phyloP scores from a whole-genome alignment of 2,329 filamentous ascomycete species.

The Passalora sequoiae region DNA sequence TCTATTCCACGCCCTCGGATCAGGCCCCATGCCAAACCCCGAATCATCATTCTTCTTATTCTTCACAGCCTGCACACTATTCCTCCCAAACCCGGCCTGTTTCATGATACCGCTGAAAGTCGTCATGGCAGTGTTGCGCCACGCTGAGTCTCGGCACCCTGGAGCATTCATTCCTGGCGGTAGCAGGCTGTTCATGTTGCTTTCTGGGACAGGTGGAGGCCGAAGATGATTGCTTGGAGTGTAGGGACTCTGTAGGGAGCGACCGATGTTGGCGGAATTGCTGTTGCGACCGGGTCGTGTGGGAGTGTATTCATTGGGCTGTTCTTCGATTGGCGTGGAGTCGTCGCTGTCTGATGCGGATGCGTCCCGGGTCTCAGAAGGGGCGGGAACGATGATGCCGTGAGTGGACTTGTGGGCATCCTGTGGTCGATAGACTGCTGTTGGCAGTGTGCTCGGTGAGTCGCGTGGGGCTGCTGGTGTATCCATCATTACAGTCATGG shows the following conservation, averaged over 20 bases:
- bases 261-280: constrained; percentile 16
- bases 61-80: constrained; percentile 2
- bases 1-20: constrained; percentile 22
- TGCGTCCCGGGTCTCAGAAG: constrained; percentile 14
- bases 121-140: constrained; percentile 22
- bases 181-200: constrained; percentile 10
- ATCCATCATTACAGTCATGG: constrained; percentile 37
- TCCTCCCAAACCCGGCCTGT: constrained; percentile 37
- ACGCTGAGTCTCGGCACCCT: constrained; percentile 11
- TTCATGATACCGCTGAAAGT: constrained; percentile 42
- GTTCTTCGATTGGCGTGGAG: constrained; percentile 16
- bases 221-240: constrained; percentile 18
- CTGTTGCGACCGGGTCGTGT: constrained; percentile 20
- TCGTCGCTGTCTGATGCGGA: constrained; percentile 11
- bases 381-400: constrained; percentile 1
- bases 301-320: constrained; percentile 16
- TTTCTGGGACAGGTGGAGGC: constrained; percentile 4
- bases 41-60: constrained; percentile 13
- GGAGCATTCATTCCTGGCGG: constrained; percentile 6
- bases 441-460: constrained; percentile 5
- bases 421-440: not conserved
- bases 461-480: constrained; percentile 11
- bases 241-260: constrained; percentile 17
- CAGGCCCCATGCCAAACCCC: constrained; percentile 14
- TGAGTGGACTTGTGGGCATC: constrained; percentile 1